Base-by-base conservation (phyloP, 306 rosid species). In the Cajanus cajan region DNA sequence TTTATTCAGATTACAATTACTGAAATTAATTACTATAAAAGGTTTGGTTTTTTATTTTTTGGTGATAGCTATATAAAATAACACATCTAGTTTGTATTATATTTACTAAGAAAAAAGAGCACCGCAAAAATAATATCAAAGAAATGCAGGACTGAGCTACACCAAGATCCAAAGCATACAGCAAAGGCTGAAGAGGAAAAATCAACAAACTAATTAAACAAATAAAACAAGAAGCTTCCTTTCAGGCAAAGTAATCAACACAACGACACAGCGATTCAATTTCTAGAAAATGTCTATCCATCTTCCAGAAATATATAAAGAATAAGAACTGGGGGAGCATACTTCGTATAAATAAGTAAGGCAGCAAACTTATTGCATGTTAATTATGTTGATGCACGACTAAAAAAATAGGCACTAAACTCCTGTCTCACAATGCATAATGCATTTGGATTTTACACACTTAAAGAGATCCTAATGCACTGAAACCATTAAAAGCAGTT, bases 401-500 rank as follows among this genome's bases (percentile, higher is more conserved):
- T 28, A 50, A 73, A n/a, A n/a, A 22, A 73, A 33, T 28, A 2
- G 39, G 33, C 34, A 43, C 54, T 50, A 62, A 59, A 61, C 34
- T 74, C 55, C 65, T 50, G 74, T 74, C 44, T 62, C 37, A 16
- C 31, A 51, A 58, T 51, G 58, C 47, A 67, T 25, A 54, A 50
- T 33, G 64, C 18, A 64, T 33, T 74, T 45, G 43, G 75, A 58
- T 64, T 33, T 70, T 45, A 50, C 72, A 51, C 55, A 62, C 21
- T 19, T 24, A 66, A 45, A 71, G 59, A 78, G 79, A 80, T 77
- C 68, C 36, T 8, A 48, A 33, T 74, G 40, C 70, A 82, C 25
- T 69, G 81, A 57, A 86, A 75, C 45, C 39, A 66, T 58, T 4
- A 72, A 58, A 81, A 79, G 22, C 57, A 77, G 36, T 37, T 76